phyloP scores from a whole-genome alignment of 2,329 filamentous ascomycete species.

The Coniella vitis region DNA sequence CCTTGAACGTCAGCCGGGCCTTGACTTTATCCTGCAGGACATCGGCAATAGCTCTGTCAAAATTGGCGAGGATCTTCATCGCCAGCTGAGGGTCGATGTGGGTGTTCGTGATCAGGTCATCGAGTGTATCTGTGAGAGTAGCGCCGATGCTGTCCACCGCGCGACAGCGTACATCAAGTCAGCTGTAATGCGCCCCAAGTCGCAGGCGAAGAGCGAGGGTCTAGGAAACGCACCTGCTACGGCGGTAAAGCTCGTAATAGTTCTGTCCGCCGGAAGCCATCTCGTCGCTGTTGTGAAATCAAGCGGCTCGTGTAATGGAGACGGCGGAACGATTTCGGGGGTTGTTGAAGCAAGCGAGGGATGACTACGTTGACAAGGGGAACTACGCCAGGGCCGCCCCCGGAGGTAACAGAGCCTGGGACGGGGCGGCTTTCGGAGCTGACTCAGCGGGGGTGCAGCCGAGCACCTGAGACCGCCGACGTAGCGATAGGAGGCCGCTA shows the following conservation, averaged over 20 bases:
- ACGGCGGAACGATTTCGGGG: conserved; percentile 19
- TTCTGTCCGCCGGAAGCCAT: conserved; percentile 49
- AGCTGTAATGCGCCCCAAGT: conserved; percentile 18
- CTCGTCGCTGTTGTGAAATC: conserved; percentile 19
- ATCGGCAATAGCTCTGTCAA: conserved; percentile 88
- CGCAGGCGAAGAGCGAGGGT: conserved; percentile 10
- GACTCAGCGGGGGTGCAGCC: neutral
- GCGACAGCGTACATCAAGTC: conserved; percentile 8
- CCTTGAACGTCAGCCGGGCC: conserved; percentile 89
- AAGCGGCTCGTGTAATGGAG: neutral
- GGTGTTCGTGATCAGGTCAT: conserved; percentile 89
- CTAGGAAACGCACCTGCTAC: conserved; percentile 72
- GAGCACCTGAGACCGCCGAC: neutral
- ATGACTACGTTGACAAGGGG: neutral
- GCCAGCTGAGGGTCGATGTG: conserved; percentile 96
- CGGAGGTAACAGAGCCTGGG: neutral
- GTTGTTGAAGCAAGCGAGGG: conserved; percentile 10
- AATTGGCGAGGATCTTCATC: conserved; percentile 96
- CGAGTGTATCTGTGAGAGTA: conserved; percentile 91
- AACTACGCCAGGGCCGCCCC: neutral
- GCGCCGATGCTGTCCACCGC: conserved; percentile 67
- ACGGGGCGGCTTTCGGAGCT: neutral
- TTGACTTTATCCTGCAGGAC: conserved; percentile 90
- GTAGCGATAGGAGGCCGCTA: too few species aligned
- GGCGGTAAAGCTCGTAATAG: conserved; percentile 93